Evolutionary conservation across 129 eudicot genomes (phyloP), one percentile per base, ranked within the genome.

Genomic region (Kitagawia praeruptora): DNA sequence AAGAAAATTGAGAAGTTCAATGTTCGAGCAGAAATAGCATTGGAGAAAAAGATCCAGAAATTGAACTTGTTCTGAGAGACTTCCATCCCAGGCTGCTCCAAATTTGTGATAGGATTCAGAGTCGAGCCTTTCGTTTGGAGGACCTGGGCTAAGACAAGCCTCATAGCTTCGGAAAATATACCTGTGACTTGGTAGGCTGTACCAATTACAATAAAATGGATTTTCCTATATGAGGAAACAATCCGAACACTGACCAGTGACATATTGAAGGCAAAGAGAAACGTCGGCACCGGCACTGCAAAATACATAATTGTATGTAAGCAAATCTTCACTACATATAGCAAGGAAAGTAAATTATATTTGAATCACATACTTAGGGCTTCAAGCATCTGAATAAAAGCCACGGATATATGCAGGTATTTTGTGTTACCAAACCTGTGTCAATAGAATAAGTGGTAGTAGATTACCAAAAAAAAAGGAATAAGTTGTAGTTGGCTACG

Each of bases 221-320:
- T 95, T 85, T 95, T 97, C 75, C 99, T 97, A 53, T 95, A 95
- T 11, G 99, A 95, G 31, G 97, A 95, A 46, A 95, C 78, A 70
- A 95, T 97, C 70, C 99, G 97, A 69, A 95, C 78, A 78, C 97
- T 95, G 87, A 95, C 97, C 86, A 95, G 87, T 81, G 92, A 53
- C 99, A 95, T 92, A 90, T 95, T 95, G 80, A 90, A 80, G 83
- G 97, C 99, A 97, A 95, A 87, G 63, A 95, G 83, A 83, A 95
- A 91, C n/a, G 99, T 95, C 48, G 99, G 97, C 82, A 95, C 99
- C 8, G 99, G 99, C 99, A 95, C 97, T 95, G 97, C 66, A 86
- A 69, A 15, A 75, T 79, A 76, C 72, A 81, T 71, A 75, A 42
- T 41, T 76, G 66, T 19, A 41, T n/a, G 73, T n/a, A 47, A 69